These are phyloP conservation scores for Rhazya stricta DNA, from an alignment of 257 asterid genomes.

Conservation along the genomic window DNA sequence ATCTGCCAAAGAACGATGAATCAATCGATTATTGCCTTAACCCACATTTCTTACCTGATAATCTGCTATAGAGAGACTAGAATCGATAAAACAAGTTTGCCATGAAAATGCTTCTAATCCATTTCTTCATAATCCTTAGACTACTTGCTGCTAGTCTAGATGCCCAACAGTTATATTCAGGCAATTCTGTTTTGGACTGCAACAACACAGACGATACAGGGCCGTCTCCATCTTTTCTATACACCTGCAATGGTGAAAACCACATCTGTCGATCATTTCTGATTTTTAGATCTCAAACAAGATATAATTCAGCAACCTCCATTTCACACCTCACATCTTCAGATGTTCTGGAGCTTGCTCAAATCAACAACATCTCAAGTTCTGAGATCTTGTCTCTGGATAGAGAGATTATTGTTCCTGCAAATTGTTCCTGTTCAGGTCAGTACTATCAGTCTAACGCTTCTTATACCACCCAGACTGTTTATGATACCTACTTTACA, in stretches of 20 bases:
- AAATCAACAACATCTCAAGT: slow-evolving; percentile 40
- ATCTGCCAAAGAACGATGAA: background rate
- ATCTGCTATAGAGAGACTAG: background rate
- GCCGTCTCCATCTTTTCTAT: slow-evolving; percentile 40
- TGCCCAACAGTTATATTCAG: slow-evolving; percentile 51
- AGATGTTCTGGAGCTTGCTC: slow-evolving; percentile 30
- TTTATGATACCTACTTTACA: slow-evolving; percentile 30
- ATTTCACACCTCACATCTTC: slow-evolving; percentile 51
- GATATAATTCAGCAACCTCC: slow-evolving; percentile 38
- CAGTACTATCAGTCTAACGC: slow-evolving; percentile 55
- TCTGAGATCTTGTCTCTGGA: slow-evolving; percentile 28
- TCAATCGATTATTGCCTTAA: background rate
- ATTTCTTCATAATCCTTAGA: slow-evolving; percentile 19
- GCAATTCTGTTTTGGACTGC: slow-evolving; percentile 31
- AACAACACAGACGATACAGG: slow-evolving; percentile 29
- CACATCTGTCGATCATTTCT: slow-evolving; percentile 46
- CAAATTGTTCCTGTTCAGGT: slow-evolving; percentile 51
- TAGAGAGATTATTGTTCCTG: slow-evolving; percentile 47
- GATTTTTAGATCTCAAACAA: slow-evolving; percentile 36
- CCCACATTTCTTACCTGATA: background rate
- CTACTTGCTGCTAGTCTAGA: slow-evolving; percentile 18
- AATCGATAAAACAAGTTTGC: slow-evolving; percentile 1
- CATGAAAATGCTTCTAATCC: slow-evolving; percentile 18
- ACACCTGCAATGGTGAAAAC: slow-evolving; percentile 40
- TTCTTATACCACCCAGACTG: slow-evolving; percentile 27